Evolutionary conservation across 2,329 filamentous ascomycete genomes (phyloP).

Genomic region (Paramyrothecium sp.): DNA sequence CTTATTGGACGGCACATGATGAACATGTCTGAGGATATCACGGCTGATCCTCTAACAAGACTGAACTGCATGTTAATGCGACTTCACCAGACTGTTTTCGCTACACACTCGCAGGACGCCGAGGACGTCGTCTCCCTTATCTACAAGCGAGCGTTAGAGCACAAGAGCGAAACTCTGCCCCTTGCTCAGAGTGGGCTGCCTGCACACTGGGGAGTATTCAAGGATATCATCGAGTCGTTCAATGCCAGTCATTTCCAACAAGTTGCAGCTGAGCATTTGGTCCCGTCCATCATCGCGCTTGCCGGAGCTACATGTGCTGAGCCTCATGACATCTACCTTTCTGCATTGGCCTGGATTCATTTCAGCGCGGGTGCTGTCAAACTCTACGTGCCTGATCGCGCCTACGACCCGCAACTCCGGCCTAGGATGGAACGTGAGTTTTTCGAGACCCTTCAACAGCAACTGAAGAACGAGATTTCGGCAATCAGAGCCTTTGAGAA

Average conservation of each 20-base stretch:
- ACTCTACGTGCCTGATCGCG: conserved; percentile 81
- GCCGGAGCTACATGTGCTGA: conserved; percentile 20
- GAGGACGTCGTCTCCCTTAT: conserved; percentile 23
- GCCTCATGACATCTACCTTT: conserved; percentile 25
- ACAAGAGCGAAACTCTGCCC: conserved; percentile 7
- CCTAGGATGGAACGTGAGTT: conserved; percentile 64
- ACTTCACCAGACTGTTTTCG: conserved; percentile 41
- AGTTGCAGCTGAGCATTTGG: conserved; percentile 39
- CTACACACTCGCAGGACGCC: conserved; percentile 33
- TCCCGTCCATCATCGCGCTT: conserved; percentile 45
- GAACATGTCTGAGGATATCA: conserved; percentile 46
- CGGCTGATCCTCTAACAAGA: conserved; percentile 45
- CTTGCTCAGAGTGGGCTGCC: conserved; percentile 6
- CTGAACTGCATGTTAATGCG: conserved; percentile 48
- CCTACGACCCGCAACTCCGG: conserved; percentile 76
- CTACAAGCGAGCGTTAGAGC: conserved; percentile 20
- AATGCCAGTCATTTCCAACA: conserved; percentile 33
- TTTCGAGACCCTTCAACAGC: conserved; percentile 51
- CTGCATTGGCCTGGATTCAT: conserved; percentile 67
- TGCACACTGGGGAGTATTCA: conserved; percentile 11
- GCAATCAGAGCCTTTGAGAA: conserved; percentile 65
- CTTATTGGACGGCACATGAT: conserved; percentile 56
- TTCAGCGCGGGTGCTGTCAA: conserved; percentile 73
- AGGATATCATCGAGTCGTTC: conserved; percentile 19
- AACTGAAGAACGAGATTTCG: conserved; percentile 55